phyloP scores from a whole-genome alignment of 805 yeast genomes.

The Starmerella sirachaensis region DNA sequence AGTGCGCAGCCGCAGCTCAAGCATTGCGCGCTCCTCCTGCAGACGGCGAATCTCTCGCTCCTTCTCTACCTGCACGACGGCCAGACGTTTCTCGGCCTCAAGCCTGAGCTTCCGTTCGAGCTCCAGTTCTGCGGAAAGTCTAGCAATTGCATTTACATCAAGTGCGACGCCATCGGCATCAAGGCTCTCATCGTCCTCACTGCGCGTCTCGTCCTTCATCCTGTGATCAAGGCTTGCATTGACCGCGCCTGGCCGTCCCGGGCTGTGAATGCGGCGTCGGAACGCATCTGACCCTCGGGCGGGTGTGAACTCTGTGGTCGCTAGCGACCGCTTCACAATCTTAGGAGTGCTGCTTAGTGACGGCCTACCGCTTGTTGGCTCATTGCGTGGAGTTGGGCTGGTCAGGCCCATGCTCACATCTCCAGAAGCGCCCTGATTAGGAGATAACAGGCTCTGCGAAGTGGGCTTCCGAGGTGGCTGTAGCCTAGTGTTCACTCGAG shows the following conservation, averaged over 20 bases:
- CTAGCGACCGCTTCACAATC: conserved; percentile 16
- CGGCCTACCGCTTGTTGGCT: conserved; percentile 9
- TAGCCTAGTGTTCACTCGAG: too few species aligned
- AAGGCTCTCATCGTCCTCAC: neutral
- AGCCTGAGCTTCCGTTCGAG: conserved; percentile 5
- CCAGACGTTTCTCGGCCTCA: conserved; percentile 11
- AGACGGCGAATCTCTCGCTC: conserved; percentile 10
- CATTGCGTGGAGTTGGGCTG: conserved; percentile 9
- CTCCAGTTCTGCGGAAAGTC: conserved; percentile 9
- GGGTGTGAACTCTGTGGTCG: conserved; percentile 22
- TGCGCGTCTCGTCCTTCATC: neutral
- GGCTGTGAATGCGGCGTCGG: conserved; percentile 22
- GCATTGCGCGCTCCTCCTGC: conserved; percentile 6
- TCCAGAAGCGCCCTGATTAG: neutral
- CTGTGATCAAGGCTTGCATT: too few species aligned
- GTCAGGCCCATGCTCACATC: conserved; percentile 1
- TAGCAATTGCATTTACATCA: conserved; percentile 5
- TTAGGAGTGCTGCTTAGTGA: conserved; percentile 20
- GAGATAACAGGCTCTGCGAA: neutral
- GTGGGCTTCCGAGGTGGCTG: neutral
- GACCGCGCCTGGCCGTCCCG: conserved; percentile 7
- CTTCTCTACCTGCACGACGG: conserved; percentile 10
- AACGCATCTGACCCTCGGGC: conserved; percentile 14
- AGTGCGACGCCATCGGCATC: neutral
- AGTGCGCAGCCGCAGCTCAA: conserved; percentile 8